Evolutionary conservation across 75 land plant species (phyloP).

Genomic region (Pinus taeda): DNA sequence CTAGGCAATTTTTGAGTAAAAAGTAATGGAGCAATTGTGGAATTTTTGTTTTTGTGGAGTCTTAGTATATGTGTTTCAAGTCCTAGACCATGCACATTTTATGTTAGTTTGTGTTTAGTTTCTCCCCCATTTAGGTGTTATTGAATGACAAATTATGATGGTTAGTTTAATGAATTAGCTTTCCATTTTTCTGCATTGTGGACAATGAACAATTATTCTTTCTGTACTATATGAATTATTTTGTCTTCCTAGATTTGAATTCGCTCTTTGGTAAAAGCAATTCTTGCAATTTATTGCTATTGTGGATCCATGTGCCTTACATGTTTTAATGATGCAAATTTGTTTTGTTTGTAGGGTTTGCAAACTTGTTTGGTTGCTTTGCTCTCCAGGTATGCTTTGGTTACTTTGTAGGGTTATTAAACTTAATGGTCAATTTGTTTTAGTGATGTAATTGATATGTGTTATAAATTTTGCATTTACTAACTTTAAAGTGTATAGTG

Average conservation of each 20-base stretch:
- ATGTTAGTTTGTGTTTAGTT: not conserved
- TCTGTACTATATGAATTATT: not conserved
- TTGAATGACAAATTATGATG: not conserved
- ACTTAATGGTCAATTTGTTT: conserved; percentile 86
- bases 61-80: not conserved
- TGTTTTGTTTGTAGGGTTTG: not conserved
- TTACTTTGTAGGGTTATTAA: conserved; percentile 69
- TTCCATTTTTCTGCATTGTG: not conserved
- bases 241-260: not conserved
- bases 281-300: not conserved
- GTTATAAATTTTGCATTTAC: not conserved
- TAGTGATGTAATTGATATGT: conserved; percentile 49
- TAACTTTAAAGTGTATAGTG: not conserved
- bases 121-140: not conserved
- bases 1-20: not conserved
- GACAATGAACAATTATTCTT: not conserved
- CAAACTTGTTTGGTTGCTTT: not conserved
- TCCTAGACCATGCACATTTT: not conserved
- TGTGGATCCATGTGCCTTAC: not conserved
- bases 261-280: not conserved
- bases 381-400: not conserved
- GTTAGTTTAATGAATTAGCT: not conserved
- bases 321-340: conserved; percentile 3
- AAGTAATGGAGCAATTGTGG: no score
- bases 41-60: not conserved